These are phyloP conservation scores for Hanseniaspora sp. DNA, from an alignment of 1,139 yeast species.

Conservation along the genomic window DNA sequence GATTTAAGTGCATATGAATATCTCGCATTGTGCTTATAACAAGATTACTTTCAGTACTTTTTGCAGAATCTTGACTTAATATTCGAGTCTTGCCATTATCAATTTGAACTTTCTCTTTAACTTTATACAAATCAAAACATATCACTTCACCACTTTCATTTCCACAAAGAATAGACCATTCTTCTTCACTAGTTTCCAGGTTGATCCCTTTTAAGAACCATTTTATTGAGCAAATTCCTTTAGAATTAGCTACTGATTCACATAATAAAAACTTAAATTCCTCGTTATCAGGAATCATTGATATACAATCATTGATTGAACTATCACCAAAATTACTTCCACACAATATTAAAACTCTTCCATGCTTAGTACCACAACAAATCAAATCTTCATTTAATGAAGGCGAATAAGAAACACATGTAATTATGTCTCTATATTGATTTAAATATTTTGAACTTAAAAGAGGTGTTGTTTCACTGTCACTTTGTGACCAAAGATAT, in stretches of 20 bases:
- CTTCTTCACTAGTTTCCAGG: constrained; percentile 5
- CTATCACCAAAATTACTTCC: constrained; percentile 16
- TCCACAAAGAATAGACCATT: constrained; percentile 44
- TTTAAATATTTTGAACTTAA: constrained; percentile 27
- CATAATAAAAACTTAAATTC: constrained; percentile 16
- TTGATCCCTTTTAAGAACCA: constrained; percentile 42
- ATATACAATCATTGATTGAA: constrained; percentile 16
- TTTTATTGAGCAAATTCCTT: constrained; percentile 47
- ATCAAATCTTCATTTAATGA: constrained; percentile 36
- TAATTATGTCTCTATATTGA: constrained; percentile 35
- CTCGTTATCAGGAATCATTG: constrained; percentile 21
- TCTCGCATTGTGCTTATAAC: neutral
- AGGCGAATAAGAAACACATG: constrained; percentile 49
- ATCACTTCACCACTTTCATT: constrained; percentile 57
- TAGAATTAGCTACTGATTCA: constrained; percentile 25
- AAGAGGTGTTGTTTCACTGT: constrained; percentile 36
- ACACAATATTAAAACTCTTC: constrained; percentile 36
- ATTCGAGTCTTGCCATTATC: neutral
- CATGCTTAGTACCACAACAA: constrained; percentile 47
- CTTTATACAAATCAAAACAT: neutral
- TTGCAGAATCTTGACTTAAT: neutral
- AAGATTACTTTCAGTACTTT: neutral
- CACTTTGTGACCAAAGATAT: constrained; percentile 53
- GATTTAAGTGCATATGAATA: neutral
- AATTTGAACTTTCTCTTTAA: neutral